phyloP scores from a whole-genome alignment of 2,329 filamentous ascomycete species.

The Cordyceps cateniannulata region DNA sequence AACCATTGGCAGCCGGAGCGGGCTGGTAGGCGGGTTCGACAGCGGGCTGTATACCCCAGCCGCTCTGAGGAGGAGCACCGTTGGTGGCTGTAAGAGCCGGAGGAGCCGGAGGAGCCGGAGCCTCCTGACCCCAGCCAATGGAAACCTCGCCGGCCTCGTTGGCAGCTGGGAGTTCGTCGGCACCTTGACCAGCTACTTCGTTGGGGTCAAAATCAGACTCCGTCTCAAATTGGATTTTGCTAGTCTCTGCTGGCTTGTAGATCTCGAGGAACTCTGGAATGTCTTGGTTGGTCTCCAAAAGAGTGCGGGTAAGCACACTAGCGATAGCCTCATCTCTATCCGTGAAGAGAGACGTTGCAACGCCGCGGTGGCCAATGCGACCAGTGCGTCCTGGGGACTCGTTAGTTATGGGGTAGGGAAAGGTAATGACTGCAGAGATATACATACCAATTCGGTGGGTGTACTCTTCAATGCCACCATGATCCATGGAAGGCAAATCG shows the following conservation, averaged over 20 bases:
- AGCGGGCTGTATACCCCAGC: not conserved
- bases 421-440: too few relatives aligned
- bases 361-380: constrained; percentile 79
- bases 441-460: constrained; percentile 81
- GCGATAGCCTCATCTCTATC: constrained; percentile 69
- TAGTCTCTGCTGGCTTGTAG: constrained; percentile 45
- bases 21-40: not conserved
- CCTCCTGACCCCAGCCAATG: not conserved
- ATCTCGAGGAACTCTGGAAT: constrained; percentile 75
- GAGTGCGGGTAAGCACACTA: constrained; percentile 67
- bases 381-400: constrained; percentile 72
- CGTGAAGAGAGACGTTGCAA: constrained; percentile 85
- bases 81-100: not conserved
- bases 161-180: constrained; percentile 16
- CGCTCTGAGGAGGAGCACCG: not conserved
- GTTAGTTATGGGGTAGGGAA: constrained; percentile 8
- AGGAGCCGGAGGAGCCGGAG: not conserved
- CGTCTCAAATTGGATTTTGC: constrained; percentile 48
- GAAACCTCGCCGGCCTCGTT: not conserved
- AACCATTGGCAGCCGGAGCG: not conserved
- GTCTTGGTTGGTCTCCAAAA: constrained; percentile 71
- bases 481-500: constrained; percentile 65
- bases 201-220: constrained; percentile 46
- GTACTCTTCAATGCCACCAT: constrained; percentile 92
- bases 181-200: constrained; percentile 23